Conservation (phyloP, 2,329 filamentous ascomycete species). For the Aspergillus fumigatiaffinis region DNA sequence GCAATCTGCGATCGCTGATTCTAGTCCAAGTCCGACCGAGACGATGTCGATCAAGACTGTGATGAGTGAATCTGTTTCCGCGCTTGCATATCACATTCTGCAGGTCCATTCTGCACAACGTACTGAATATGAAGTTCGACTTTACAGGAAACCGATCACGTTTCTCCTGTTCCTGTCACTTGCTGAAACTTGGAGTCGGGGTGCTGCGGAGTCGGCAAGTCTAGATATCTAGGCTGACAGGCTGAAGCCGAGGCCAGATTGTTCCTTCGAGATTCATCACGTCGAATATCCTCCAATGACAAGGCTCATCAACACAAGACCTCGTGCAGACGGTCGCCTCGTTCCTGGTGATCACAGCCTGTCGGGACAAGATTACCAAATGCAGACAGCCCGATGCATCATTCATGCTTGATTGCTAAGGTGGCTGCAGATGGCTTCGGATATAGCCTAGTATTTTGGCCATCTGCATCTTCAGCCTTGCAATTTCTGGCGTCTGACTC, state of each 20-base stretch:
- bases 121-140: neutral
- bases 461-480: neutral
- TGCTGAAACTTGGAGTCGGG: neutral
- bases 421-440: neutral
- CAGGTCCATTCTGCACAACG: neutral
- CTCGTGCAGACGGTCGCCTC: neutral
- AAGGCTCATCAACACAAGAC: neutral
- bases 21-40: neutral
- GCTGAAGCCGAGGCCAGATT: neutral
- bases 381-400: neutral
- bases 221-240: neutral
- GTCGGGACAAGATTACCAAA: neutral
- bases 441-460: neutral
- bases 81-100: neutral
- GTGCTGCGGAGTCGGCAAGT: neutral
- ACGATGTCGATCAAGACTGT: neutral
- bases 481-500: neutral
- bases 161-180: neutral
- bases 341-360: neutral
- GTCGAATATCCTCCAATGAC: neutral
- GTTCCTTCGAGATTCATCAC: neutral
- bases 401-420: neutral
- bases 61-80: neutral
- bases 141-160: neutral
- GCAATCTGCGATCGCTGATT: neutral